Evolutionary conservation across 176 grass and related monocot genomes (phyloP), one percentile per base, ranked within the genome.

Genomic region (Triticum timopheevii): DNA sequence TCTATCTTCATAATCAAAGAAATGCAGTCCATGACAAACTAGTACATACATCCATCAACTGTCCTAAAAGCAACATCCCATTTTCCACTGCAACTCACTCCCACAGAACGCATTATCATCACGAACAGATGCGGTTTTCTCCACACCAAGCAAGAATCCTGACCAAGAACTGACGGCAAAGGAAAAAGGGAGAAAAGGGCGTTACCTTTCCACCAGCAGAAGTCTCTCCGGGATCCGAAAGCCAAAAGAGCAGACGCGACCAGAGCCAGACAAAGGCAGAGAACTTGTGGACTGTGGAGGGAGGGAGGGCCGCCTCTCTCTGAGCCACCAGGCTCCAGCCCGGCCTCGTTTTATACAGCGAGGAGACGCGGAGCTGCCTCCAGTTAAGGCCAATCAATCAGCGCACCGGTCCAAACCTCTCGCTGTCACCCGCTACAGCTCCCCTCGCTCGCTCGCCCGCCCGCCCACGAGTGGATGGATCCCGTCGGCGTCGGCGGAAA

Each of bases 281-380:
- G 47, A 65, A 82, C 7, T 5, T 71, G 90, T 85, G 86, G 50
- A 22, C 52, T 56, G 6, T 2, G 50, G 13, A 52, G 49, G 15
- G 49, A 4, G 15, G 40, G 45, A 78, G 65, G 61, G 10, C 56
- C 8, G 39, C 47, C 81, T 50, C 72, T 86, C 76, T 42, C 39
- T 65, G 0, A 16, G 84, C 42, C 49, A 9, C 69, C 23, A 49
- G 24, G 35, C 62, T 17, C 16, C 64, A 49, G 15, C 42, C 35
- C 36, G 4, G 77, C 50, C 31, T 70, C 86, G 63, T 80, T 88
- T 91, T 91, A 72, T 88, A 49, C 38, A 81, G 63, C 50, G 49
- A 63, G 27, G 28, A 63, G 59, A 84, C 31, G 81, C 50, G 49
- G 77, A 87, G 84, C 80, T 82, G 84, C 83, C 65, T 47, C 83